Percentiles rank a stretch among this genome's conserved stretches.
These are phyloP conservation scores for Zopfia rhizophila DNA, from an alignment of 2,329 filamentous ascomycete species.

Conservation along the genomic window DNA sequence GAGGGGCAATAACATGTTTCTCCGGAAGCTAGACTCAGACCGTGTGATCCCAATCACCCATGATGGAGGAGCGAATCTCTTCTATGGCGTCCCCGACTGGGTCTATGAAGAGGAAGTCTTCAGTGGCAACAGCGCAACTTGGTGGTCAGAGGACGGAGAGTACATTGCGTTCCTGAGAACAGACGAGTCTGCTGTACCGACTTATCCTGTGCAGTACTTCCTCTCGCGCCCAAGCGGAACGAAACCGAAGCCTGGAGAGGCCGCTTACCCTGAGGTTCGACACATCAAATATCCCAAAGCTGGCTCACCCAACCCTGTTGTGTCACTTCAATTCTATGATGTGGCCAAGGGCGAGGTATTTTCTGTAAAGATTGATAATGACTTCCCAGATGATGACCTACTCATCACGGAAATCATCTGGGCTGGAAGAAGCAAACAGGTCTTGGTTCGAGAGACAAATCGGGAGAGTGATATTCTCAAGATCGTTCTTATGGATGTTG, in stretches of 20 bases:
- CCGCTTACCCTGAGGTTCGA: slow-evolving; percentile 89
- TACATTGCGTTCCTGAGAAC: slow-evolving; percentile 92
- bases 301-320: slow-evolving; percentile 90
- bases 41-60: slow-evolving; percentile 78
- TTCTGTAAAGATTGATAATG: slow-evolving; percentile 77
- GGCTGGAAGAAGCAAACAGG: slow-evolving; percentile 78
- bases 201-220: slow-evolving; percentile 94
- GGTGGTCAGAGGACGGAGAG: slow-evolving; percentile 93
- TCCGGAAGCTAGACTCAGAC: slow-evolving; percentile 73
- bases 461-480: slow-evolving; percentile 92
- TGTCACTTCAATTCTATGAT: slow-evolving; percentile 90
- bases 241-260: slow-evolving; percentile 73
- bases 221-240: slow-evolving; percentile 84
- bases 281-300: slow-evolving; percentile 98
- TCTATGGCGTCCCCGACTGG: slow-evolving; percentile 98
- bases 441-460: slow-evolving; percentile 91
- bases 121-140: slow-evolving; percentile 80
- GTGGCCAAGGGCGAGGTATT: slow-evolving; percentile 81
- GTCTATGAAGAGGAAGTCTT: slow-evolving; percentile 94
- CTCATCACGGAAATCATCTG: slow-evolving; percentile 94
- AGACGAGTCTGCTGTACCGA: slow-evolving; percentile 90
- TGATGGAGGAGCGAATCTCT: slow-evolving; percentile 87
- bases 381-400: slow-evolving; percentile 82
- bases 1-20: slow-evolving; percentile 86
- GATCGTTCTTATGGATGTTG: slow-evolving; percentile 85